Evolutionary conservation across 768 basidiomycete genomes (phyloP).

Genomic region (Boletus rex-veris): DNA sequence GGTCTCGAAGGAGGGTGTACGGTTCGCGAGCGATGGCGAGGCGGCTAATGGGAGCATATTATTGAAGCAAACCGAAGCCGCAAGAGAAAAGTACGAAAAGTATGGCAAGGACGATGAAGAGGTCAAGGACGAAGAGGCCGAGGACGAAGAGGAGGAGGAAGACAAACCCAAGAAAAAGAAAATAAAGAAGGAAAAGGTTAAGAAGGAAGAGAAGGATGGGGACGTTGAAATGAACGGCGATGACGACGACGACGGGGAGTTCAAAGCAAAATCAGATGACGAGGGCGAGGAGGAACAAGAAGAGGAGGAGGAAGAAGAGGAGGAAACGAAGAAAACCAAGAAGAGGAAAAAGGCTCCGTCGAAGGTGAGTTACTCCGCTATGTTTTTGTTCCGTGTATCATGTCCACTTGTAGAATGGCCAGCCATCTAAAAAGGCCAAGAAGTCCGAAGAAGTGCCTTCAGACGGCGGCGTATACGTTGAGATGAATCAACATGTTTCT

Average conservation of each 20-base stretch:
- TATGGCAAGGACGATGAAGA: constrained; percentile 44
- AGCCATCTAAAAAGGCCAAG: constrained; percentile 57
- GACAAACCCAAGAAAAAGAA: constrained; percentile 28
- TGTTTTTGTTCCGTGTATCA: neutral
- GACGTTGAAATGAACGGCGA: constrained; percentile 51
- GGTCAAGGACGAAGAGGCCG: constrained; percentile 40
- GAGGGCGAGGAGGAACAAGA: constrained; percentile 47
- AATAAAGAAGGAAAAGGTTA: constrained; percentile 36
- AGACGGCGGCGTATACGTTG: constrained; percentile 63
- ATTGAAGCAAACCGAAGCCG: constrained; percentile 67
- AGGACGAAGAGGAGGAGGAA: constrained; percentile 36
- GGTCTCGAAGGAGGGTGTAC: constrained; percentile 91
- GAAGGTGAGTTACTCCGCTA: constrained; percentile 39
- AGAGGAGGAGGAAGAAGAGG: constrained; percentile 47
- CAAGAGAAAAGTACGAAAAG: constrained; percentile 37
- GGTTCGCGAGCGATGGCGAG: constrained; percentile 92
- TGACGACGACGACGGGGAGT: constrained; percentile 41
- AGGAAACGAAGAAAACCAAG: constrained; percentile 53
- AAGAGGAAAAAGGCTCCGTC: constrained; percentile 61
- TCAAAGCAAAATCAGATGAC: constrained; percentile 43
- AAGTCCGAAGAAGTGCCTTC: constrained; percentile 53
- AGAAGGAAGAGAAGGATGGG: constrained; percentile 40
- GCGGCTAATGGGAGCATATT: constrained; percentile 87
- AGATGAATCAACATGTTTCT: constrained; percentile 87
- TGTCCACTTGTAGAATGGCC: constrained; percentile 22